phyloP scores from a whole-genome alignment of 257 asterid species.

The Salvia miltiorrhiza region DNA sequence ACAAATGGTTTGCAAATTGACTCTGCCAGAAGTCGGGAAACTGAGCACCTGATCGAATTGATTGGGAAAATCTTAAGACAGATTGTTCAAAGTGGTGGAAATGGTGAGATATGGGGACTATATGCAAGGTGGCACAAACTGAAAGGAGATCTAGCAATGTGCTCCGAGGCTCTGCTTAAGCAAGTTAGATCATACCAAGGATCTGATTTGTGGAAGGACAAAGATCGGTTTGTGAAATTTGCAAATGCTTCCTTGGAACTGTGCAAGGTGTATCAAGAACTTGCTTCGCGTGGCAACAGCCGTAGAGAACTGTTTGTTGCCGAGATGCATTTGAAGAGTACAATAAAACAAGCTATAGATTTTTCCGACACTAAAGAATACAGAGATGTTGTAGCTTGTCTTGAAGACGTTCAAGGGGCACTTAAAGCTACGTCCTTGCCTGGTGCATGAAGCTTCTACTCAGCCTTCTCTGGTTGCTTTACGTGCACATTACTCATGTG shows the following conservation, averaged over 20 bases:
- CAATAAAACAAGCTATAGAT: conserved; percentile 62
- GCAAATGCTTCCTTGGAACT: conserved; percentile 81
- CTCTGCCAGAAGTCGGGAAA: conserved; percentile 43
- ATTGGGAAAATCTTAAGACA: conserved; percentile 63
- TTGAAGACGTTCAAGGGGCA: conserved; percentile 58
- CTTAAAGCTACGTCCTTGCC: conserved; percentile 32
- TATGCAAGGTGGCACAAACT: conserved; percentile 87
- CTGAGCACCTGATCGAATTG: conserved; percentile 49
- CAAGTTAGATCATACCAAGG: conserved; percentile 92
- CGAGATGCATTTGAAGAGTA: conserved; percentile 84
- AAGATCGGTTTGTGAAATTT: conserved; percentile 67
- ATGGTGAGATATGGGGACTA: conserved; percentile 73
- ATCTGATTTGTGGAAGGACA: conserved; percentile 77
- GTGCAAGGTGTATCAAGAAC: conserved; percentile 64
- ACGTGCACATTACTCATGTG: background rate
- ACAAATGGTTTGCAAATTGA: conserved; percentile 28
- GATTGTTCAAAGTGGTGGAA: conserved; percentile 64
- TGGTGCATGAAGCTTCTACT: conserved; percentile 25
- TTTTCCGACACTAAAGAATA: conserved; percentile 56
- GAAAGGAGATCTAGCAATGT: conserved; percentile 84
- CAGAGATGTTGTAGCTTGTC: conserved; percentile 52
- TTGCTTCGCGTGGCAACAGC: conserved; percentile 41
- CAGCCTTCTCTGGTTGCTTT: background rate
- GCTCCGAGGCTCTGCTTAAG: conserved; percentile 88
- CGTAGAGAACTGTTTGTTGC: conserved; percentile 69